phyloP scores from a whole-genome alignment of 2,329 filamentous ascomycete species.

The Blumeria hordei region DNA sequence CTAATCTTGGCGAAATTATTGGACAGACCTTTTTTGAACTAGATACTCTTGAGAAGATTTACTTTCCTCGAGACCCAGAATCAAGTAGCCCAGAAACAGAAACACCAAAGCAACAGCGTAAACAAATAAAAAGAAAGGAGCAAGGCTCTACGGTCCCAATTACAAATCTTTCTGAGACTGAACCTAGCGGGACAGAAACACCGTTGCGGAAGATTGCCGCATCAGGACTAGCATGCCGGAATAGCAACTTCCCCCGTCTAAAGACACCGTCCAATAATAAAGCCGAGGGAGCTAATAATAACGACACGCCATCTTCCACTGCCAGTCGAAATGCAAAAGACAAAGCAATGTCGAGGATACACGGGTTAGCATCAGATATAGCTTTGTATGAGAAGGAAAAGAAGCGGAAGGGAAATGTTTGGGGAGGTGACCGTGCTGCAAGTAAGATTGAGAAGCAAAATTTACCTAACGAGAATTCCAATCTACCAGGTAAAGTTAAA shows the following conservation, averaged over 20 bases:
- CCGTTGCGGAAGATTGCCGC: slow-evolving; percentile 7
- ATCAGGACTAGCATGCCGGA: slow-evolving; percentile 3
- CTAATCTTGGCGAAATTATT: slow-evolving; percentile 80
- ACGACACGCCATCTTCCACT: slow-evolving; percentile 54
- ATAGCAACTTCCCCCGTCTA: slow-evolving; percentile 2
- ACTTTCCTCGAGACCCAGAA: slow-evolving; percentile 26
- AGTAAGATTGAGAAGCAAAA: slow-evolving; percentile 29
- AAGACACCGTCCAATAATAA: slow-evolving; percentile 29
- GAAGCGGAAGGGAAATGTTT: slow-evolving; percentile 40
- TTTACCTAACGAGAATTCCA: slow-evolving; percentile 14
- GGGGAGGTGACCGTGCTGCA: slow-evolving; percentile 38
- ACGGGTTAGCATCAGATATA: slow-evolving; percentile 61
- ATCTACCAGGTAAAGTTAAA: slow-evolving; percentile 16
- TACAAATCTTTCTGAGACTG: not conserved
- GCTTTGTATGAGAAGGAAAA: slow-evolving; percentile 80
- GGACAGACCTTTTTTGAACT: slow-evolving; percentile 67
- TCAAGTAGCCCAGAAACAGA: slow-evolving; percentile 18
- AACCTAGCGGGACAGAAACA: slow-evolving; percentile 5
- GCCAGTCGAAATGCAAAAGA: slow-evolving; percentile 73
- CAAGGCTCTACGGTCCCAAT: slow-evolving; percentile 9
- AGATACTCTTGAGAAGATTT: slow-evolving; percentile 33
- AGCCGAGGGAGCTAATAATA: slow-evolving; percentile 47
- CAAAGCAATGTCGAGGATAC: slow-evolving; percentile 53
- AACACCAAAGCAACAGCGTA: slow-evolving; percentile 19
- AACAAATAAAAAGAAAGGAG: slow-evolving; percentile 20